Percentiles rank a stretch among this genome's conserved stretches.
phyloP scores from a whole-genome alignment of 139 green algal species.

The Coelastrella sp. region DNA sequence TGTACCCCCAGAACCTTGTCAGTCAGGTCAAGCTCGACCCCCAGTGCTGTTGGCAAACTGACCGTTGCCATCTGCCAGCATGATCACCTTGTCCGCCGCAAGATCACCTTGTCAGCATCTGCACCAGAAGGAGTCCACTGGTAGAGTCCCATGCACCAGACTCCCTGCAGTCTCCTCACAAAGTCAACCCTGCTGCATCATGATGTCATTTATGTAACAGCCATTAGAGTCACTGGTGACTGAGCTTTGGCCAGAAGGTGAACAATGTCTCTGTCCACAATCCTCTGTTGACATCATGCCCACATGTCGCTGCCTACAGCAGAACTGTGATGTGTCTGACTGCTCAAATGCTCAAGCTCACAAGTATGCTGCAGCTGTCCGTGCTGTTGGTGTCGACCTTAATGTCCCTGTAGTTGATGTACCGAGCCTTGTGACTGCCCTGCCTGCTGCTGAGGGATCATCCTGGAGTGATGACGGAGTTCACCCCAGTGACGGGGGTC shows the following conservation, averaged over 20 bases:
- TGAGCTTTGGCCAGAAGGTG: too few species aligned
- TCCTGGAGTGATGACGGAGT: slow-evolving; percentile 66
- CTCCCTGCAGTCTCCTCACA: too few species aligned
- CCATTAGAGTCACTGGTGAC: too few species aligned
- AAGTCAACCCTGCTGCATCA: too few species aligned
- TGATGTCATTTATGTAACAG: too few species aligned
- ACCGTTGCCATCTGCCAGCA: slow-evolving; percentile 94
- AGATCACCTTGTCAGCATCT: too few species aligned
- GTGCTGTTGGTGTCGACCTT: slow-evolving; percentile 55
- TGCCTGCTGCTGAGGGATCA: neutral
- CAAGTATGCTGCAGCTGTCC: slow-evolving; percentile 69
- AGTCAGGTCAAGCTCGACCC: slow-evolving; percentile 90
- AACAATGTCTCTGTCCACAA: too few species aligned
- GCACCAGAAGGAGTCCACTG: too few species aligned
- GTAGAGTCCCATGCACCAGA: too few species aligned
- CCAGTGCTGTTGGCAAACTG: slow-evolving; percentile 88
- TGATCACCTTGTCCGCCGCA: slow-evolving; percentile 88
- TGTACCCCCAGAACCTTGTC: slow-evolving; percentile 94
- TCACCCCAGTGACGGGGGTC: slow-evolving; percentile 73
- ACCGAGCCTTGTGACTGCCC: slow-evolving; percentile 57
- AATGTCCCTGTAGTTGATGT: slow-evolving; percentile 79
- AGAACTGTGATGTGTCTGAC: slow-evolving; percentile 40
- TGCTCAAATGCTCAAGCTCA: slow-evolving; percentile 53
- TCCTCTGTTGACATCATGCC: too few species aligned
- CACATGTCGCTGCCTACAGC: too few species aligned